Base-by-base conservation (phyloP, 2,329 filamentous ascomycete species). In the Hyphodiscus sp. region DNA sequence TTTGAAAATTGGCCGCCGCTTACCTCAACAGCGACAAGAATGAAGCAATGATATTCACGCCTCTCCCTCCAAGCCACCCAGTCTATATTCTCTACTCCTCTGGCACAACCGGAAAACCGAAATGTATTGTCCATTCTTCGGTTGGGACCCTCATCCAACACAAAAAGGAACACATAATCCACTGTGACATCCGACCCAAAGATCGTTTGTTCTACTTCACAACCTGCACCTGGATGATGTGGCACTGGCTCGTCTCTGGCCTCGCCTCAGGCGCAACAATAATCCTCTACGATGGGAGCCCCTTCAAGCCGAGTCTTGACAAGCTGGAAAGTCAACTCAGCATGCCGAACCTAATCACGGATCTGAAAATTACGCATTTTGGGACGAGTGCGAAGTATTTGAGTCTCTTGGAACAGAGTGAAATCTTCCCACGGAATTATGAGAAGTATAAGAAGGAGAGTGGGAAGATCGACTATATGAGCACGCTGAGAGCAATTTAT, bases 181-280 rank as follows among this genome's bases (percentile, higher is more conserved):
- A 97, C 68, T 89, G 87, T 68, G 90, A 91, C 20, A 83, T 99
- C 58, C 77, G 79, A 9, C 79, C 85, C 0, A 74, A 76, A 1
- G 89, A 91, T 43, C 80, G 86, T 19, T 78, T 96, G 66, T 88
- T 96, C 70, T 96, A 96, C 74, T 96, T 91, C 73, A 96, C 91
- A 1, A 96, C 91, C 2, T 91, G 87, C 11, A 95, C 90, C 0
- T 96, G 91, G 94, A 97, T 99, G 91, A 97, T 97, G 92, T 96
- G 91, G 91, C 92, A 97, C 69, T 97, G 92, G 91, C 85, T 91
- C 42, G 81, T 96, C 19, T 92, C 89, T 1, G 89, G 86, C 6
- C 82, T 97, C 3, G 88, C 91, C 10, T 85, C 83, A 29, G 92
- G 92, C 50, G 81, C 88, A 11, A 92, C 89, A 0, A 75, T 97